Base-by-base conservation (phyloP, 179 eudicot genomes). In the Spergularia azorica region DNA sequence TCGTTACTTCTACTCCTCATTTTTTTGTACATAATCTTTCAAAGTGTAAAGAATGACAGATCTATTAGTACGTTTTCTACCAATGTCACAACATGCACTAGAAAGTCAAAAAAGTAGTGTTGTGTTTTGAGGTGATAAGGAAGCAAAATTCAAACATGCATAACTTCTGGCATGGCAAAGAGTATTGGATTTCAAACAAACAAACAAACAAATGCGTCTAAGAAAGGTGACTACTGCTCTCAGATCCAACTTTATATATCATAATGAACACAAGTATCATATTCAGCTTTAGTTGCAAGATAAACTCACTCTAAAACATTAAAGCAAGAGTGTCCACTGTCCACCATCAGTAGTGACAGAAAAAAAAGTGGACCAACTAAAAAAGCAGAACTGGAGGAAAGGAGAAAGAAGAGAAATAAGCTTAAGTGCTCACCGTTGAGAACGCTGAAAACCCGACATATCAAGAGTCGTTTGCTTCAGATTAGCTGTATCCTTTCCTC, bases 401-500 rank as follows among this genome's bases (percentile, higher is more conserved):
- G 32, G 32, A 26, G 32, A 26, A 68, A 67, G 52, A 67, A 56
- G 10, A 48, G 7, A 41, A 43, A 71, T 51, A 59, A 60, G 60
- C 48, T 4, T 43, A 66, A 56, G 0, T 6, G 52, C 71, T n/a
- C 15, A 82, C 89, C 89, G 83, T 62, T 86, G 83, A 52, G 89
- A 86, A 58, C 79, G 84, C 55, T 87, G 84, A 71, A 80, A 79
- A 48, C 85, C 84, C 73, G 87, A 77, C 69, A 80, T 75, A 70
- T 86, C 89, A 64, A 86, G 89, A 59, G 89, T 86, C 63, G 84
- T 84, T 82, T 86, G 89, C 87, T 84, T 84, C 86, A 86, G 56
- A 74, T 63, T 84, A 57, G 84, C 32, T 46, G 79, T 9, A 59
- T 77, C 81, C 74, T 74, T 80, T 61, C 88, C 88, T 63, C 84